Percentiles rank a stretch among this genome's conserved stretches.
Evolutionary conservation across 371 early-diverging fungal genomes (phyloP).

Genomic region (Apophysomyces sp.): DNA sequence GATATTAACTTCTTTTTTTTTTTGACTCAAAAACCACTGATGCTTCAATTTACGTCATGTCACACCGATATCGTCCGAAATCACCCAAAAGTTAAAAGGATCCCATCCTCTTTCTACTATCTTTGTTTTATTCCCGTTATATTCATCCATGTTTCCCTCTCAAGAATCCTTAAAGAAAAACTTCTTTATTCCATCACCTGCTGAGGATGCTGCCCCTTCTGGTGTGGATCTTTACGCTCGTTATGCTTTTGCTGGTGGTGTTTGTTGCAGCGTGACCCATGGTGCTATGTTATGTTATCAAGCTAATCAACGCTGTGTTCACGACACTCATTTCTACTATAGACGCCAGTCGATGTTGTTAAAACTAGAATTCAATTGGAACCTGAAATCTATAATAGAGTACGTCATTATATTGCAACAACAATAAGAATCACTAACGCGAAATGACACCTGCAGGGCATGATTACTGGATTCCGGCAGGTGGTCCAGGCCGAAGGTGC

Average conservation of each 20-base stretch:
- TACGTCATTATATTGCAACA: too few relatives aligned
- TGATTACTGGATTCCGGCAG: constrained; percentile 64
- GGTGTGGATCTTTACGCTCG: constrained; percentile 69
- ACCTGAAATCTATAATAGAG: constrained; percentile 68
- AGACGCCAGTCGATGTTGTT: constrained; percentile 60
- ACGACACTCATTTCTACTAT: too few relatives aligned
- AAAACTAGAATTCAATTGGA: constrained; percentile 71
- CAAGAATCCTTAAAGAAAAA: constrained; percentile 42
- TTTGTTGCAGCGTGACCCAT: constrained; percentile 76
- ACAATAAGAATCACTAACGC: constrained; percentile 8
- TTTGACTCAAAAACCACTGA: background rate
- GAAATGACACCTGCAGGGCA: too few relatives aligned
- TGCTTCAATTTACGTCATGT: background rate
- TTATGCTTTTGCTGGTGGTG: constrained; percentile 75
- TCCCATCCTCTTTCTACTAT: background rate
- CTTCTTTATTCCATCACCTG: constrained; percentile 47
- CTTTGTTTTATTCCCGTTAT: constrained; percentile 4
- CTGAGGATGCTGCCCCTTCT: constrained; percentile 54
- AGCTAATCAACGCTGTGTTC: too few relatives aligned
- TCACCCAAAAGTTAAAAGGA: background rate
- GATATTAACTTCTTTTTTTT: background rate
- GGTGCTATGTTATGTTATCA: constrained; percentile 51
- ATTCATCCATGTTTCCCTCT: constrained; percentile 34
- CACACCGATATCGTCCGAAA: background rate
- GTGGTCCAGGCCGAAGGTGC: constrained; percentile 83